Conservation (phyloP, 2,329 filamentous ascomycete species). For the Diaporthe vaccinii region DNA sequence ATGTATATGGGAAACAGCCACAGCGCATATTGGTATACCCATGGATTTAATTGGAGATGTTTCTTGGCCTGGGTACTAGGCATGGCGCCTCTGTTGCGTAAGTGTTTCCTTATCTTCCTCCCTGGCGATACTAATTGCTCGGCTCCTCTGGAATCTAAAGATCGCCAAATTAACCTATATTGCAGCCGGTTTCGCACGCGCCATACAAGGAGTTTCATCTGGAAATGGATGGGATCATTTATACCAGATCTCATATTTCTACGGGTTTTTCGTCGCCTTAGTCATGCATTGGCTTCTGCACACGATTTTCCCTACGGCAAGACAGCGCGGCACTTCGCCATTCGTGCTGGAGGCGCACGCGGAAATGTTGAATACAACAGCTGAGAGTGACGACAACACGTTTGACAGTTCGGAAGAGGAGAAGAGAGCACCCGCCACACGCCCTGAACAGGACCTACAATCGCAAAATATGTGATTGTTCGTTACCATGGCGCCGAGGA, state of each 20-base stretch:
- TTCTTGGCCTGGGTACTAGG: slow-evolving; percentile 57
- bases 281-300: slow-evolving; percentile 44
- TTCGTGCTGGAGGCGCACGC: slow-evolving; percentile 47
- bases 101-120: slow-evolving; percentile 23
- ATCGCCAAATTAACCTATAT: not conserved
- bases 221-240: slow-evolving; percentile 50
- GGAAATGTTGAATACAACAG: slow-evolving; percentile 28
- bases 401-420: slow-evolving; percentile 17
- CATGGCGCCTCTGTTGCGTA: slow-evolving; percentile 50
- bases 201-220: slow-evolving; percentile 42
- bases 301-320: slow-evolving; percentile 44
- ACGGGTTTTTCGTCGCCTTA: slow-evolving; percentile 47
- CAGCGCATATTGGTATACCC: slow-evolving; percentile 58
- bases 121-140: not conserved
- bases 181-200: slow-evolving; percentile 46
- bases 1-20: slow-evolving; percentile 54
- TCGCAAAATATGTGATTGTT: not conserved
- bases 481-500: too few relatives aligned
- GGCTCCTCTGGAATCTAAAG: too few relatives aligned
- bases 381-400: slow-evolving; percentile 5
- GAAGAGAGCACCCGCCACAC: not conserved
- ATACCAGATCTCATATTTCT: slow-evolving; percentile 49
- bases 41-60: slow-evolving; percentile 60
- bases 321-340: slow-evolving; percentile 46
- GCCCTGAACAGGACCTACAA: not conserved